A percentile compares a stretch with the other conserved stretches of the same genome.
phyloP scores from a whole-genome alignment of 176 grass and related monocot species.

The Oryza nivara region DNA sequence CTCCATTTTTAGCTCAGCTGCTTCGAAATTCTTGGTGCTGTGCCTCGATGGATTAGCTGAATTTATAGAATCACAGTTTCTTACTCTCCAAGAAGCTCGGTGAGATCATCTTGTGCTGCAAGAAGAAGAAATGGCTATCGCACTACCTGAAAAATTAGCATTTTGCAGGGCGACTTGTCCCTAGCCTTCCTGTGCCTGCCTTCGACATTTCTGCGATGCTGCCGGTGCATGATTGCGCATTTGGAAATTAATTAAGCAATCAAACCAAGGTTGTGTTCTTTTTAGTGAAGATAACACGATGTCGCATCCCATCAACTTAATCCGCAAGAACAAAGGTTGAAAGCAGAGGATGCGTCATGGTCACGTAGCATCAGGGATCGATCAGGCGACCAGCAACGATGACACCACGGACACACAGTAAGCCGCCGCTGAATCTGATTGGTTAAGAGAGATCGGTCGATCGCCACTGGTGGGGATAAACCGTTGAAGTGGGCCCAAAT shows the following conservation, averaged over 20 bases:
- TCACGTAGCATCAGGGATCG: too few relatives aligned
- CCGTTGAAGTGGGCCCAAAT: too few relatives aligned
- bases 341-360: too few relatives aligned
- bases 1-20: conserved; percentile 12
- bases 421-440: too few relatives aligned
- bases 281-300: background rate
- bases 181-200: too few relatives aligned
- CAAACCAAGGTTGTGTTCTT: background rate
- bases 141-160: background rate
- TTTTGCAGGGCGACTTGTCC: too few relatives aligned
- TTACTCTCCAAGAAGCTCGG: conserved; percentile 26
- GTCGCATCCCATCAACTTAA: background rate
- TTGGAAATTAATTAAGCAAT: background rate
- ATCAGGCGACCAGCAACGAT: too few relatives aligned
- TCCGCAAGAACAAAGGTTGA: background rate
- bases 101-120: conserved; percentile 11
- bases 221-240: too few relatives aligned
- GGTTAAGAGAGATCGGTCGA: too few relatives aligned
- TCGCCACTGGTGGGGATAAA: too few relatives aligned
- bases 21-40: background rate
- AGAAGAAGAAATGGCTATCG: background rate
- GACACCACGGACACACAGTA: too few relatives aligned
- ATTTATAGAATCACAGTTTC: conserved; percentile 27
- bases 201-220: too few relatives aligned
- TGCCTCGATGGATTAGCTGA: background rate